Base-by-base conservation (phyloP, 2,329 filamentous ascomycete genomes). In the Bipolaris zeicola region DNA sequence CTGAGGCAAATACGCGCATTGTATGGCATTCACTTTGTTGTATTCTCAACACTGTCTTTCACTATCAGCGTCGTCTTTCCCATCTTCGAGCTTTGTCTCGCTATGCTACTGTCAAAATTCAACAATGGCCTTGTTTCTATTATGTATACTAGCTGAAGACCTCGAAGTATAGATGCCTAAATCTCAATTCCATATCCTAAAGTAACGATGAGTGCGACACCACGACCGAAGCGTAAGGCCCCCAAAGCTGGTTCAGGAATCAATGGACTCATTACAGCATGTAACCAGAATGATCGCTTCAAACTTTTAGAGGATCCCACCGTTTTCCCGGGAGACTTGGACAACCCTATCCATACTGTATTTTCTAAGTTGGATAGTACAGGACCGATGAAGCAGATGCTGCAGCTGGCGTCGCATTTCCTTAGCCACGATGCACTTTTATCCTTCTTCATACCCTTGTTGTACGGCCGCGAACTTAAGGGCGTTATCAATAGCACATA, bases 351-450 rank as follows among this genome's bases (percentile, higher is more conserved):
- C 20, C 73, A 76, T 58, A 64, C 69, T 22, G 58, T 74, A 1
- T 75, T 76, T 37, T 54, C 53, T 28, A 69, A 64, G 37, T 51
- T 65, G 11, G 52, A 66, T 18, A 38, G 49, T 10, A 37, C 60
- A 37, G 43, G 48, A 20, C 58, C 60, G 8, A 48, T 72, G 43
- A 51, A 61, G 6, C 69, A 68, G 37, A 60, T 63, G 46, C 64
- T 76, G 26, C 69, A 60, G 20, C 62, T 76, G 13, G 73, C 72
- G 18, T 75, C 73, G 3, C 69, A 71, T 22, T 73, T 73, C 39
- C 60, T 76, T n/a, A 46, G 63, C 6, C 55, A 69, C 22, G 67
- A 72, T 18, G 60, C 64, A 10, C 52, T 70, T 16, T 60, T 76
- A 5, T 58, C 63, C 34, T 76, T 73, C 51, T 76, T 73, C 41